A percentile compares a stretch with the other conserved stretches of the same genome.
phyloP scores from a whole-genome alignment of 2,329 filamentous ascomycete genomes.

The Diaporthe sp. region DNA sequence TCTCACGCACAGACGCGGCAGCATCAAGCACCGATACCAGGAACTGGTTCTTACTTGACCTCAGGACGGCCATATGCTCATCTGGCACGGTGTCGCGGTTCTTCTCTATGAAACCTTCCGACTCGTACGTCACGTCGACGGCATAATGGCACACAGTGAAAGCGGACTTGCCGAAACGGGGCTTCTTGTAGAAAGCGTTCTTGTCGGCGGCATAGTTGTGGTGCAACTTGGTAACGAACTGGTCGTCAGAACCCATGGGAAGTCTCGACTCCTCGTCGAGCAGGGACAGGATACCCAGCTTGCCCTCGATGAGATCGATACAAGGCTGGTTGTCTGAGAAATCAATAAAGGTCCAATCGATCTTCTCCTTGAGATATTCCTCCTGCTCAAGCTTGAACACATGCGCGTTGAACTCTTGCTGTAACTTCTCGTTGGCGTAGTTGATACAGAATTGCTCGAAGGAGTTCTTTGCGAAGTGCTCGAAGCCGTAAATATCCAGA shows the following conservation, averaged over 20 bases:
- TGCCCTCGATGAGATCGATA: constrained; percentile 98
- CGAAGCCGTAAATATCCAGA: constrained; percentile 98
- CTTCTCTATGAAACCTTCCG: constrained; percentile 99
- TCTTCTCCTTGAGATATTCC: constrained; percentile 95
- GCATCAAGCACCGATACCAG: constrained; percentile 87
- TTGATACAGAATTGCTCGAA: constrained; percentile 99
- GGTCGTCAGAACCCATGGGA: constrained; percentile 97
- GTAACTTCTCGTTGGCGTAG: constrained; percentile 98
- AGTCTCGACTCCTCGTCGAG: constrained; percentile 96
- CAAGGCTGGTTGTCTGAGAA: constrained; percentile 99
- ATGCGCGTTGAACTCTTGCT: constrained; percentile 99
- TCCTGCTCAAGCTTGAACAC: constrained; percentile 99
- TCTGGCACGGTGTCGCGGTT: constrained; percentile 98
- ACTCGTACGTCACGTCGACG: constrained; percentile 97
- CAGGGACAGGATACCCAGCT: constrained; percentile 91
- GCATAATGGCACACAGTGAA: constrained; percentile 99
- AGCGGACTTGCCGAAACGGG: constrained; percentile 94
- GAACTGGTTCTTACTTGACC: constrained; percentile 87
- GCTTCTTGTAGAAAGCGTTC: constrained; percentile 98
- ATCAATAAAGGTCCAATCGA: constrained; percentile 99
- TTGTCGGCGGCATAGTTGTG: constrained; percentile 89
- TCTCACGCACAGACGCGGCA: constrained; percentile 89
- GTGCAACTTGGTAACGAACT: constrained; percentile 96
- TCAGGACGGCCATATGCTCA: constrained; percentile 95
- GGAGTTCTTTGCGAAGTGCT: constrained; percentile 99